These are phyloP conservation scores for Ganoderma lingzhi DNA, from an alignment of 1,284 basidiomycete species.

Conservation along the genomic window DNA sequence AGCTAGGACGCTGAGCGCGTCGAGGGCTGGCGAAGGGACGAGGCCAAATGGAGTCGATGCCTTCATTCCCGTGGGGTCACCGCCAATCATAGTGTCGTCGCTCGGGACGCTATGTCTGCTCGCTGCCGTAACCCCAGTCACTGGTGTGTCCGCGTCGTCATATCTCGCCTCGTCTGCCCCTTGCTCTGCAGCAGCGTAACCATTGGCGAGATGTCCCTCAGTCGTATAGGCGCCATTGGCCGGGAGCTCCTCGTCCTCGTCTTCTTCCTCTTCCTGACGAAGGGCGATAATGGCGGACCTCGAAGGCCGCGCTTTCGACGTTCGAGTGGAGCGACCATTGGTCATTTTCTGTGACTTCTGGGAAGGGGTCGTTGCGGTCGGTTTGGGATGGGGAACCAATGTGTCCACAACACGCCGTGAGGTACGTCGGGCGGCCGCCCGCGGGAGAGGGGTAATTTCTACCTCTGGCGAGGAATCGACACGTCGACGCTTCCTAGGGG, in stretches of 20 bases:
- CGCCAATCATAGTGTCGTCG: constrained; percentile 58
- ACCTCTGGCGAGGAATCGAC: constrained; percentile 50
- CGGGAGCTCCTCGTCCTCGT: constrained; percentile 3
- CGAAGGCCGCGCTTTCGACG: background rate
- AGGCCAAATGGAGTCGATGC: constrained; percentile 25
- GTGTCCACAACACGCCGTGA: constrained; percentile 16
- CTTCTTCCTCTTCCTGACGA: constrained; percentile 10
- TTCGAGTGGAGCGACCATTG: constrained; percentile 23
- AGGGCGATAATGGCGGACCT: constrained; percentile 7
- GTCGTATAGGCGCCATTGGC: background rate
- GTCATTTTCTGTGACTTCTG: constrained; percentile 28
- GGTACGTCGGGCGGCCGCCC: constrained; percentile 25
- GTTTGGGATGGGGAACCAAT: constrained; percentile 11
- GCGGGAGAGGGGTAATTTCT: constrained; percentile 30
- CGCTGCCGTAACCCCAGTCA: constrained; percentile 51
- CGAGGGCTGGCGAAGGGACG: constrained; percentile 8
- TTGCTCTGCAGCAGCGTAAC: constrained; percentile 12
- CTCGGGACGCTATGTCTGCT: constrained; percentile 63
- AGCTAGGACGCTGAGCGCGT: constrained; percentile 19
- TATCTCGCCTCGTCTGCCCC: constrained; percentile 47
- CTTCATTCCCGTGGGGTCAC: constrained; percentile 36
- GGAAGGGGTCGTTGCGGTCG: constrained; percentile 18
- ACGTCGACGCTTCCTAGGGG: constrained; percentile 55
- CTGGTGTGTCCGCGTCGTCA: constrained; percentile 61
- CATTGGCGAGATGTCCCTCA: background rate